phyloP scores from a whole-genome alignment of 2,329 filamentous ascomycete genomes.

The Calonectria multiphialidica region DNA sequence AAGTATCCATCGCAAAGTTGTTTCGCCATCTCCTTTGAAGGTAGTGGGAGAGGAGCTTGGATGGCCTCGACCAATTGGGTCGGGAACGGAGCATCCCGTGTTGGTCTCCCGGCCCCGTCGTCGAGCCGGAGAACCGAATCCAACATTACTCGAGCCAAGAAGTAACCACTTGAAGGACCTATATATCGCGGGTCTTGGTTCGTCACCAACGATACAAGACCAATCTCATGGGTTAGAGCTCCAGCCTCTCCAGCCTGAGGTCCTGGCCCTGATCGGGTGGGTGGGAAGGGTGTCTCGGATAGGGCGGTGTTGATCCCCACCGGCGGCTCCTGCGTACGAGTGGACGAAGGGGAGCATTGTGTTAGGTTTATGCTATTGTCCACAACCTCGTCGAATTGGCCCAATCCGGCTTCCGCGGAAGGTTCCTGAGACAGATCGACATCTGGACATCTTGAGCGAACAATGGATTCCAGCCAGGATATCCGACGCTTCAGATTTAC shows the following conservation, averaged over 20 bases:
- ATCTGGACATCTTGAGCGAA: slow-evolving; percentile 56
- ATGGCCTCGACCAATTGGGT: slow-evolving; percentile 48
- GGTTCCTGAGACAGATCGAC: slow-evolving; percentile 51
- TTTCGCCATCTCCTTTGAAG: slow-evolving; percentile 49
- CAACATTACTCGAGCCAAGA: slow-evolving; percentile 63
- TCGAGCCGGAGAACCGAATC: slow-evolving; percentile 48
- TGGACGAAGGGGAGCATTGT: background rate
- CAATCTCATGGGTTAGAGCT: slow-evolving; percentile 62
- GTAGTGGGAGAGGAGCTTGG: slow-evolving; percentile 47
- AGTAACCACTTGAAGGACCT: slow-evolving; percentile 67
- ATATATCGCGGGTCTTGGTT: slow-evolving; percentile 64
- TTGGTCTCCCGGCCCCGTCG: slow-evolving; percentile 17
- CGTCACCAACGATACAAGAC: slow-evolving; percentile 61
- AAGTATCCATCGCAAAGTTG: slow-evolving; percentile 62
- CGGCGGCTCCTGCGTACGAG: background rate
- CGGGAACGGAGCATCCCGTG: slow-evolving; percentile 33
- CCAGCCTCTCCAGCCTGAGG: slow-evolving; percentile 32
- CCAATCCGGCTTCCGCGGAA: slow-evolving; percentile 28
- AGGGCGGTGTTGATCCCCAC: background rate
- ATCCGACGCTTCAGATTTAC: slow-evolving; percentile 55
- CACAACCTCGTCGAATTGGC: slow-evolving; percentile 16
- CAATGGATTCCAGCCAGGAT: slow-evolving; percentile 59
- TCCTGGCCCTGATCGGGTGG: slow-evolving; percentile 26
- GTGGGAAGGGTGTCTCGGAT: slow-evolving; percentile 18
- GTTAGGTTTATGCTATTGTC: slow-evolving; percentile 16